Evolutionary conservation across 2,329 filamentous ascomycete species (phyloP).

Genomic region (Magnaporthales sp.): DNA sequence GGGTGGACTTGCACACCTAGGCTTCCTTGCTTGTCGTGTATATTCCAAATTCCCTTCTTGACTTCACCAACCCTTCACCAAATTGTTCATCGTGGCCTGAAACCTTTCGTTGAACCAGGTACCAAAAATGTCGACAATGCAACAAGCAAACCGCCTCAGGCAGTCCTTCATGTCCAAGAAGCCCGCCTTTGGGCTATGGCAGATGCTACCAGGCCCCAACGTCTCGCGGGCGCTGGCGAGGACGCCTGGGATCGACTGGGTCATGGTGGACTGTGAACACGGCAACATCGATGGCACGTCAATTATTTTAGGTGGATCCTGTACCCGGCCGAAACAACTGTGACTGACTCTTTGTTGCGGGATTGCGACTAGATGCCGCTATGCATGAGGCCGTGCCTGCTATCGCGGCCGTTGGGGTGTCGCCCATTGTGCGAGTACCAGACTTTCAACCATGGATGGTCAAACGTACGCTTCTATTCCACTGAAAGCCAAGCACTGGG

Average conservation of each 20-base stretch:
- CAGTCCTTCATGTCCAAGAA: conserved; percentile 35
- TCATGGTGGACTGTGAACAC: conserved; percentile 53
- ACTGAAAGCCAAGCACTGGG: too few relatives aligned
- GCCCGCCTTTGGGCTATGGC: conserved; percentile 50
- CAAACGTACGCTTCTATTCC: conserved; percentile 33
- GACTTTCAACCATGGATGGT: conserved; percentile 49
- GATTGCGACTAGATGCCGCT: conserved; percentile 31
- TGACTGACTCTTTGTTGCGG: background rate
- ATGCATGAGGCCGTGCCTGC: conserved; percentile 52
- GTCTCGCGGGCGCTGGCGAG: conserved; percentile 51
- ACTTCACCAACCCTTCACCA: background rate
- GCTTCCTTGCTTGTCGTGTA: background rate
- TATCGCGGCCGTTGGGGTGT: conserved; percentile 44
- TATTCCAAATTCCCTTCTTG: too few relatives aligned
- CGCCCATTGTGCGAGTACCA: conserved; percentile 48
- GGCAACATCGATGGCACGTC: conserved; percentile 42
- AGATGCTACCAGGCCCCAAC: conserved; percentile 54
- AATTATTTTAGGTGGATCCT: background rate
- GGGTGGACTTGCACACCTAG: background rate
- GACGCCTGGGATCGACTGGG: conserved; percentile 55
- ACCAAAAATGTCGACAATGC: conserved; percentile 21
- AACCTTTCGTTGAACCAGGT: background rate
- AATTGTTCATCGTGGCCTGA: background rate
- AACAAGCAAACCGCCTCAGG: conserved; percentile 37
- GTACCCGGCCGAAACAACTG: too few relatives aligned